Evolutionary conservation across 2,329 filamentous ascomycete genomes (phyloP).

Genomic region (Fonsecaea erecta): DNA sequence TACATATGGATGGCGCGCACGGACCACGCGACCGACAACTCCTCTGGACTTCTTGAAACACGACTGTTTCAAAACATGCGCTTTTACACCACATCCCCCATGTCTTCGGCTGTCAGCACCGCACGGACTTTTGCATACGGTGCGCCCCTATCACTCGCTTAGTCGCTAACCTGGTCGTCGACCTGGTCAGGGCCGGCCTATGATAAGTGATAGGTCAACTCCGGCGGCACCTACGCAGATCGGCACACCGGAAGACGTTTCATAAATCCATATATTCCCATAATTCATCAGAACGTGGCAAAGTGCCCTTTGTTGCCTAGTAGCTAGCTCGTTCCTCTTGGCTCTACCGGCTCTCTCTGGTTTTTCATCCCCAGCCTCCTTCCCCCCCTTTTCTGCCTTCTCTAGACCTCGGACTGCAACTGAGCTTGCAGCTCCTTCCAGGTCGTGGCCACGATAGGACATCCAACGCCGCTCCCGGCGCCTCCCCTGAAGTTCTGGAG

Average conservation of each 20-base stretch:
- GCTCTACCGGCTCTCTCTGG: not conserved
- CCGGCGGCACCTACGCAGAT: not conserved
- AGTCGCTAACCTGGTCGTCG: not conserved
- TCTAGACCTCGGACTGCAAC: conserved; percentile 31
- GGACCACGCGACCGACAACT: not conserved
- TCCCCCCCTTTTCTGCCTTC: not conserved
- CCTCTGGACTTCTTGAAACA: not conserved
- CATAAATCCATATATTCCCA: not conserved
- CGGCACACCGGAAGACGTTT: not conserved
- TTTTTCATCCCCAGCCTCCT: not conserved
- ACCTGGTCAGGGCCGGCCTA: not conserved
- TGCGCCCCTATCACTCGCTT: conserved; percentile 2
- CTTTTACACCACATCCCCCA: not conserved
- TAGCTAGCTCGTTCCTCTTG: not conserved
- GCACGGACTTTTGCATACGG: not conserved
- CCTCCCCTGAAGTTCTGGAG: conserved; percentile 35
- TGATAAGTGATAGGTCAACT: not conserved
- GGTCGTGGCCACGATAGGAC: conserved; percentile 32
- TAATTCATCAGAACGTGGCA: not conserved
- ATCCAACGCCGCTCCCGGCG: conserved; percentile 32
- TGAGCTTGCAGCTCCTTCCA: conserved; percentile 28
- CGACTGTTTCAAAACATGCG: not conserved
- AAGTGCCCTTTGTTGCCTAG: not conserved
- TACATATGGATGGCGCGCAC: not conserved
- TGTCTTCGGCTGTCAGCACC: not conserved